Base-by-base conservation (phyloP, 768 basidiomycete species). In the Clitopilus hobsonii region DNA sequence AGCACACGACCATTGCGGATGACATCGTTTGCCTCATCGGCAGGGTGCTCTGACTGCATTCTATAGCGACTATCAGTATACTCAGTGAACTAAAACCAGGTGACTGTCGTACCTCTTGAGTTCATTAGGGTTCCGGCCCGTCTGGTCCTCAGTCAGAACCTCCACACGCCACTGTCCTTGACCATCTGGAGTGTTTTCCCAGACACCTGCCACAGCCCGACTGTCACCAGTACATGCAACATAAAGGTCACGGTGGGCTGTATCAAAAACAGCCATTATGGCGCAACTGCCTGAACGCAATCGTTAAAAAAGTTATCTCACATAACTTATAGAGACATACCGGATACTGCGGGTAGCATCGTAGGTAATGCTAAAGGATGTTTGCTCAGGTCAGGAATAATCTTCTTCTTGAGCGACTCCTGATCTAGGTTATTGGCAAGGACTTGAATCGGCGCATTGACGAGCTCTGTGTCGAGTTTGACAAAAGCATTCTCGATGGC, bases 81-180 rank as follows among this genome's bases (percentile, higher is more conserved):
- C 22, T 11, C 3, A 32, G 24, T 45, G 10, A 25, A 29, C n/a
- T n/a, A n/a, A n/a, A n/a, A n/a, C n/a, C n/a, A n/a, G n/a, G 13
- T 14, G 8, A 51, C 14, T 49, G 3, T 64, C 75, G 51, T 61
- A 94, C 95, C 94, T 83, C 67, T 80, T 80, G 23, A 88, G 73
- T 70, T 99, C 97, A 47, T 82, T 86, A 14, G 82, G 85, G 66
- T 94, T 98, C 60, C 92, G 83, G 32, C 94, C 97, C 6, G 95
- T 98, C 74, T 98, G 95, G 65, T 98, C 97, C 69, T 98, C 94
- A 25, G 83, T 92, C 58, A 99, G 77, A n/a, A 91, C 91, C 67
- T 97, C 93, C 26, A 94, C 89, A 47, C 86, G 82, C 97, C 97
- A 99, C 52, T 75, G 78, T 10, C 91, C 91, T 52, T 77, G 73